Evolutionary conservation across 2,329 filamentous ascomycete genomes (phyloP), one percentile per base, ranked within the genome.

Genomic region (Calonectria multiphialidica): DNA sequence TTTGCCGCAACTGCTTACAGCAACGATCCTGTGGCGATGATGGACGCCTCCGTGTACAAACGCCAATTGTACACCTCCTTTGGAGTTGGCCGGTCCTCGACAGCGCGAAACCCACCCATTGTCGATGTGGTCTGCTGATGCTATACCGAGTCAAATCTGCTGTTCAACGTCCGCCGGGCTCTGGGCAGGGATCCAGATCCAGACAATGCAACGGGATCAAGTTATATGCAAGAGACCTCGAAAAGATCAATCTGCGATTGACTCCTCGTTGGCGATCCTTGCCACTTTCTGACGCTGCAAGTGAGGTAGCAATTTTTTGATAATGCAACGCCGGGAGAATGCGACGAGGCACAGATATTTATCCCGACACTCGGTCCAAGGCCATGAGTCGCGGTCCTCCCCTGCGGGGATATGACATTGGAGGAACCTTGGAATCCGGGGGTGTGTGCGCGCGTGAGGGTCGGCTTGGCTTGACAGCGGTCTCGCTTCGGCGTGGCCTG

Each of bases 1-100:
- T 40, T 18, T 37, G 33, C 53, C 66, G 33, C 57, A 53, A 68
- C 1, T 76, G 71, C 82, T 71, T 76, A 84, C 81, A 87, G 82
- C 18, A 87, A 59, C 1, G 85, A 86, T 16, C 88, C 87, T 21
- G 86, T 86, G 5, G 87, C 84, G 55, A 89, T 88, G 35, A 89
- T 82, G n/a, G 85, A 76, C 0, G 86, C 84, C 57, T 87, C 84
- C 7, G 80, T 82, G 75, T 90, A 90, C 25, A 89, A 80, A 4
- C 85, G 83, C 85, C 85, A 87, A 73, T 89, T 89, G 80, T 89
- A 89, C 74, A 90, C 88, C 80, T 89, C 87, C 71, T 85, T 84
- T 23, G 88, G 89, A 73, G 88, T 90, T 30, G 88, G 88, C 75
- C 88, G 84, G 79, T 90, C 88, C 78, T 90, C 88, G 44, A 87